A percentile compares a stretch with the other conserved stretches of the same genome.
phyloP scores from a whole-genome alignment of 1,139 yeast genomes.

The Zhuliangozyma parablackwelliae region DNA sequence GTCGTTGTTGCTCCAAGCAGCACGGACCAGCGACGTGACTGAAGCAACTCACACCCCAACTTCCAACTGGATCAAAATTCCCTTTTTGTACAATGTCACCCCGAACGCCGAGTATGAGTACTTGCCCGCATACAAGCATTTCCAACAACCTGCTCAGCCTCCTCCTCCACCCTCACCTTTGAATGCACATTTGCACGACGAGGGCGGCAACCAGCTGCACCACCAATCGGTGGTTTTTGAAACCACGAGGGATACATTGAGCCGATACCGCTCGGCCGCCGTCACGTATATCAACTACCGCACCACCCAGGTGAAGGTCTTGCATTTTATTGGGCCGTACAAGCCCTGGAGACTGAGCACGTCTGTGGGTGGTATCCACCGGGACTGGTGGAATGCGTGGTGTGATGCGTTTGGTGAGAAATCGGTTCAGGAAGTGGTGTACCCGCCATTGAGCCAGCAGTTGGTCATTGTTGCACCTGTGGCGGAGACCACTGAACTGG shows the following conservation, averaged over 20 bases:
- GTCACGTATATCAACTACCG: conserved; percentile 16
- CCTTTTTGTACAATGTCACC: conserved; percentile 84
- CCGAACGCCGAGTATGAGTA: conserved; percentile 80
- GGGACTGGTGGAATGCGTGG: conserved; percentile 47
- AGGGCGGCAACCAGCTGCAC: conserved; percentile 3
- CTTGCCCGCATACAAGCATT: conserved; percentile 71
- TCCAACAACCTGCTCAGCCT: conserved; percentile 21
- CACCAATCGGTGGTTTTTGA: conserved; percentile 7
- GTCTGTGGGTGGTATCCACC: conserved; percentile 18
- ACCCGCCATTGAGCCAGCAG: conserved; percentile 1
- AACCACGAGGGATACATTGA: conserved; percentile 15
- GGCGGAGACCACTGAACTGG: neutral
- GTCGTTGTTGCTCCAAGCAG: conserved; percentile 6
- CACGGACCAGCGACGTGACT: conserved; percentile 6
- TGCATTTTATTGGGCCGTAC: conserved; percentile 76
- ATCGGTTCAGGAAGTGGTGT: conserved; percentile 12
- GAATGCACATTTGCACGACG: conserved; percentile 3
- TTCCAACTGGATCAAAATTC: conserved; percentile 62
- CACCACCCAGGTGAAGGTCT: conserved; percentile 43
- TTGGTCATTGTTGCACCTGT: neutral
- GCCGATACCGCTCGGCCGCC: conserved; percentile 24
- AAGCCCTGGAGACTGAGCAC: conserved; percentile 70
- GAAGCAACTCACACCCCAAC: conserved; percentile 1
- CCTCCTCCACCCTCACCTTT: conserved; percentile 6
- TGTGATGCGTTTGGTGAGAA: conserved; percentile 24